These are phyloP conservation scores for Aphanomyces astaci DNA, from an alignment of 352 stramenopile genomes.

Conservation along the genomic window DNA sequence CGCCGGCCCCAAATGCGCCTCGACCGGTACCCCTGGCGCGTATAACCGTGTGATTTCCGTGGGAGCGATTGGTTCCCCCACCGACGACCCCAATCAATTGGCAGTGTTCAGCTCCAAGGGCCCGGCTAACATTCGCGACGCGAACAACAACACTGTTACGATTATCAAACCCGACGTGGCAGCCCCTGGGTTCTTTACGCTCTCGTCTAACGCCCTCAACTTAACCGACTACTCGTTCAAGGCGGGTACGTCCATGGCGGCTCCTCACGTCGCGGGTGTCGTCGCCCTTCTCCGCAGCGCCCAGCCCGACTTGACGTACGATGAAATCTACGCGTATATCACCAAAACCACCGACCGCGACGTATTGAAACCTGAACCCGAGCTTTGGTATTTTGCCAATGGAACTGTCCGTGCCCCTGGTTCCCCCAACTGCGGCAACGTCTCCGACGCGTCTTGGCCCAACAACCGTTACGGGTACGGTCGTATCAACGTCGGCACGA, in stretches of 20 bases:
- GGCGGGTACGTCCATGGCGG: slow-evolving; percentile 33
- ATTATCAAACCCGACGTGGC: slow-evolving; percentile 33
- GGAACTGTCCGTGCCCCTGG: slow-evolving; percentile 30
- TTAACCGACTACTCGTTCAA: slow-evolving; percentile 28
- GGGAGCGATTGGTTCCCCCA: slow-evolving; percentile 39
- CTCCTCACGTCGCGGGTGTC: slow-evolving; percentile 30
- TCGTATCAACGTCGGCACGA: slow-evolving; percentile 27
- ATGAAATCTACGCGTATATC: slow-evolving; percentile 25
- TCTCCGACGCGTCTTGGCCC: slow-evolving; percentile 32
- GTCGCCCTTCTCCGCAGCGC: slow-evolving; percentile 29
- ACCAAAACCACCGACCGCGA: slow-evolving; percentile 9
- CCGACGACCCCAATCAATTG: slow-evolving; percentile 29
- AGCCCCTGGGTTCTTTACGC: slow-evolving; percentile 28
- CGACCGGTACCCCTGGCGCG: slow-evolving; percentile 28
- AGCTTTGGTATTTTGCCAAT: neutral
- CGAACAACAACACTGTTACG: slow-evolving; percentile 22
- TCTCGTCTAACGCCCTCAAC: slow-evolving; percentile 20
- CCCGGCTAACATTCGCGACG: slow-evolving; percentile 15
- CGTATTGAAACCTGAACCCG: neutral
- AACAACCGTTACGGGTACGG: slow-evolving; percentile 37
- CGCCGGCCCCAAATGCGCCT: slow-evolving; percentile 28
- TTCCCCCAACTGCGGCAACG: slow-evolving; percentile 34
- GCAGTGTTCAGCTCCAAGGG: slow-evolving; percentile 32
- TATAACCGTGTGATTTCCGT: slow-evolving; percentile 31
- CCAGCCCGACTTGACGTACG: slow-evolving; percentile 27